Conservation (phyloP, 1,284 basidiomycete genomes). For the Naganishia sp. region DNA sequence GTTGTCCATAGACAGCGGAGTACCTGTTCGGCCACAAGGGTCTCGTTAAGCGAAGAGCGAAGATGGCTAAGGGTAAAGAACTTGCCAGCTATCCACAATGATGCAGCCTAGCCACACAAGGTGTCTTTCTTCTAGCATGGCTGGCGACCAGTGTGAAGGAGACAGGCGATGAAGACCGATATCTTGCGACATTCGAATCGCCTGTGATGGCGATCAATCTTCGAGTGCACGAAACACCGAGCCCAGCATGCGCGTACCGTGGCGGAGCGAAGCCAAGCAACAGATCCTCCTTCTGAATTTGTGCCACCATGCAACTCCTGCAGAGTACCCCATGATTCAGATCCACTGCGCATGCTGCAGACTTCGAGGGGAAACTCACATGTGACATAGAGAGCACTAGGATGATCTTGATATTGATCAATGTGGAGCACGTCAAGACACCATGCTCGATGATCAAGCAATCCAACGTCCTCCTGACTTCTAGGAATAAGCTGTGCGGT, state of each 20-base stretch:
- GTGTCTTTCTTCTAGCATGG: background rate
- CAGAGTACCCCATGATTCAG: background rate
- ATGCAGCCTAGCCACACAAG: background rate
- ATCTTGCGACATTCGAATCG: background rate
- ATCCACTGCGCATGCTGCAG: background rate
- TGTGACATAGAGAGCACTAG: background rate
- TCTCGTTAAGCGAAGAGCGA: background rate
- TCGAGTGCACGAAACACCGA: background rate
- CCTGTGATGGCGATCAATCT: background rate
- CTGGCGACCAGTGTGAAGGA: background rate
- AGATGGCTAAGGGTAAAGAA: background rate
- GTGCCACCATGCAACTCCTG: background rate
- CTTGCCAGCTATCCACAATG: background rate
- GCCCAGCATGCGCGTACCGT: background rate
- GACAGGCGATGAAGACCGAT: constrained; percentile 1
- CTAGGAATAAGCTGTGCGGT: background rate
- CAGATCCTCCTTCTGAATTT: background rate
- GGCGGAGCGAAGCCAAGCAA: background rate
- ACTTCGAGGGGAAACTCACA: background rate
- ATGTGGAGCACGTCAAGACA: background rate
- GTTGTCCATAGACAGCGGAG: background rate
- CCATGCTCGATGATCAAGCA: background rate
- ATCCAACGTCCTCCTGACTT: background rate
- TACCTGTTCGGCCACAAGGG: background rate
- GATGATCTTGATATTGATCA: background rate